phyloP scores from a whole-genome alignment of 306 rosid species.

The Rosa persica region DNA sequence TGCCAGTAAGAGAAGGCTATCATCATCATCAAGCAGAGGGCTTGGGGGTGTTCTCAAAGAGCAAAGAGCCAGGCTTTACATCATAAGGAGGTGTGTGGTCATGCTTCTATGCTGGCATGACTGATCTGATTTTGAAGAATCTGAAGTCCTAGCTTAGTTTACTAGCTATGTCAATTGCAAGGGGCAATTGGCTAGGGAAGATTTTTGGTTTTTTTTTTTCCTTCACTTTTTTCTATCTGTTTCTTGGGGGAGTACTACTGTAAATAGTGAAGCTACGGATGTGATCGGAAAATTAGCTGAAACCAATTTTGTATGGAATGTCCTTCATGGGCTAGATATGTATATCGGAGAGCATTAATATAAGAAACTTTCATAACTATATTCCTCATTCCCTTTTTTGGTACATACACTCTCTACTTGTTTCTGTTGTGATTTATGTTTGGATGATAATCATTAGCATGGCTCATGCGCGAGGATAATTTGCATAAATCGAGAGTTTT shows the following conservation, averaged over 20 bases:
- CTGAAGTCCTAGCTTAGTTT: neutral
- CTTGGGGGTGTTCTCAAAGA: constrained; percentile 79
- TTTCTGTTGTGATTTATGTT: neutral
- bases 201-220: neutral
- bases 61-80: constrained; percentile 85
- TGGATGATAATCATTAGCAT: neutral
- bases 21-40: constrained; percentile 53
- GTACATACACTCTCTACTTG: neutral
- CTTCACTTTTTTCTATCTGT: neutral
- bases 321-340: constrained; percentile 33
- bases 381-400: neutral
- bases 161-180: neutral
- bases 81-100: constrained; percentile 92
- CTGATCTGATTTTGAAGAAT: neutral
- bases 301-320: constrained; percentile 30
- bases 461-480: neutral
- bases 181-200: neutral
- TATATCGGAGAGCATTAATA: constrained; percentile 48
- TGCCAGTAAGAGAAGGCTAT: constrained; percentile 72
- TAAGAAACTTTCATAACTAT: neutral
- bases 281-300: constrained; percentile 18
- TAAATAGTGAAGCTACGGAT: constrained; percentile 23
- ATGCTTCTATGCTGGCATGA: constrained; percentile 99
- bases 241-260: constrained; percentile 20
- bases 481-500: neutral